Conservation (phyloP, 257 asterid genomes). For the Pogostemon cablin region DNA sequence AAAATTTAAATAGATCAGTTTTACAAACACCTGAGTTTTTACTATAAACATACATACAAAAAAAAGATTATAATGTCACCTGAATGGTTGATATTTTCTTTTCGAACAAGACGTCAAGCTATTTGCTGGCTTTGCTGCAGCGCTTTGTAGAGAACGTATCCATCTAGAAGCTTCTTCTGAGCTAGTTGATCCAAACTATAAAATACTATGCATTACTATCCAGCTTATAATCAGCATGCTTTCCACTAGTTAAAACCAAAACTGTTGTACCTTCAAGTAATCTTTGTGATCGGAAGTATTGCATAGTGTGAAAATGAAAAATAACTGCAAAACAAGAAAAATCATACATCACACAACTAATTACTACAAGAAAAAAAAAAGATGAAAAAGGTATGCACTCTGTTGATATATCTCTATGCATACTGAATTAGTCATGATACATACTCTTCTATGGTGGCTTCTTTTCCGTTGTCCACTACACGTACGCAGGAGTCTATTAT, state of each 20-base stretch:
- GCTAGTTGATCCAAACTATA: conserved; percentile 78
- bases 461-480: conserved; percentile 86
- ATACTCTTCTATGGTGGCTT: conserved; percentile 70
- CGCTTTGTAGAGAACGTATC: conserved; percentile 67
- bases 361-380: neutral
- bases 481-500: conserved; percentile 92
- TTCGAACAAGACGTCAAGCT: conserved; percentile 45
- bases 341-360: neutral
- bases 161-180: conserved; percentile 87
- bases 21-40: neutral
- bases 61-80: conserved; percentile 40
- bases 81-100: conserved; percentile 81
- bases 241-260: neutral
- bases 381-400: neutral
- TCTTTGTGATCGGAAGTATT: conserved; percentile 79
- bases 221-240: conserved; percentile 1
- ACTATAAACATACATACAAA: conserved; percentile 7
- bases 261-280: conserved; percentile 69
- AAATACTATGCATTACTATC: conserved; percentile 31
- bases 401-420: neutral
- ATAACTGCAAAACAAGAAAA: conserved; percentile 55
- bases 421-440: conserved; percentile 19
- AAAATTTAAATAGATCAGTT: neutral
- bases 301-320: conserved; percentile 80
- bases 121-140: conserved; percentile 58